Conservation (phyloP, 805 yeast genomes). For the Nakazawaea wickerhamii region DNA sequence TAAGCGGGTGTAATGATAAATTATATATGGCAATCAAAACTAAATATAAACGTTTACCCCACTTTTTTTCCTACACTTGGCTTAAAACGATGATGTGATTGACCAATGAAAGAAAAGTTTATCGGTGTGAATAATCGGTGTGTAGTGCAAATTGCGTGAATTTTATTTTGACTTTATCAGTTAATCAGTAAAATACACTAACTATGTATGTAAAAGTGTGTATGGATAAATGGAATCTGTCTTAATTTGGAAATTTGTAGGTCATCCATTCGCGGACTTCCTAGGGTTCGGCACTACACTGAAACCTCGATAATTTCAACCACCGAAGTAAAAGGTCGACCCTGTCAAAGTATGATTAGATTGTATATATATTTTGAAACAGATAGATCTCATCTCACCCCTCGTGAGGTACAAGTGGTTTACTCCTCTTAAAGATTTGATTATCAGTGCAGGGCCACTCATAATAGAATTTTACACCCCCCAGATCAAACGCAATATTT, state of each 20-base stretch:
- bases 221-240: background rate
- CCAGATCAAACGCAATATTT: background rate
- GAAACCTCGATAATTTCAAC: too few species aligned
- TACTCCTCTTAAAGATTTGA: background rate
- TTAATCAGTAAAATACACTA: too few species aligned
- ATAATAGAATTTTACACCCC: background rate
- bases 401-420: too few species aligned
- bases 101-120: background rate
- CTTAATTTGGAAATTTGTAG: background rate
- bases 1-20: too few species aligned
- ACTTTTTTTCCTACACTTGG: background rate
- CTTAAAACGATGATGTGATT: background rate
- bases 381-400: too few species aligned
- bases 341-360: too few species aligned
- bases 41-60: too few species aligned
- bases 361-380: too few species aligned
- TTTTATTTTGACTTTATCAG: too few species aligned
- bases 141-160: conserved; percentile 1
- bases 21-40: too few species aligned
- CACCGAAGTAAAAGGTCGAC: background rate
- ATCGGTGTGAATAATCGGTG: conserved; percentile 1
- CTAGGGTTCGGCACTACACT: conserved; percentile 2
- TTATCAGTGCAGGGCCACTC: too few species aligned
- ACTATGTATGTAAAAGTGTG: too few species aligned
- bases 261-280: conserved; percentile 1